phyloP scores from a whole-genome alignment of 768 basidiomycete species.

The Butyriboletus loyo region DNA sequence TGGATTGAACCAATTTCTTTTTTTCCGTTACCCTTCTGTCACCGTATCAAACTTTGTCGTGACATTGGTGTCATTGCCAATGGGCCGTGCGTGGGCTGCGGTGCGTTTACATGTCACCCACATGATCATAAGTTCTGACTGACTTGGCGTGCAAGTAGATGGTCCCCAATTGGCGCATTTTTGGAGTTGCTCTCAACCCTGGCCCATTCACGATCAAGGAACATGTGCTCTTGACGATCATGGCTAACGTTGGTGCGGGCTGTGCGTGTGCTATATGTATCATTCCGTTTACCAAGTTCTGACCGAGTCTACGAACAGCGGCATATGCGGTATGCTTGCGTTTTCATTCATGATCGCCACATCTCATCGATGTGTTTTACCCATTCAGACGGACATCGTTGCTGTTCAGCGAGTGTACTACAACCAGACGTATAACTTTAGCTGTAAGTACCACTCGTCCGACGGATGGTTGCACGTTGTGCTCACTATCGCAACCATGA shows the following conservation, averaged over 20 bases:
- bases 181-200: constrained; percentile 65
- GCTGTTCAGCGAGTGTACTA: constrained; percentile 75
- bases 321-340: constrained; percentile 43
- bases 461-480: not conserved
- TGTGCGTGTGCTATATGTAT: constrained; percentile 15
- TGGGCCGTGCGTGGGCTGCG: constrained; percentile 63
- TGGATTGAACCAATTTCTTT: constrained; percentile 79
- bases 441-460: constrained; percentile 31
- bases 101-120: constrained; percentile 10
- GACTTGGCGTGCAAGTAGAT: constrained; percentile 25
- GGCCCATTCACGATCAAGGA: constrained; percentile 79
- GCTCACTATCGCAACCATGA: not conserved
- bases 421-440: constrained; percentile 52
- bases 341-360: not conserved
- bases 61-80: constrained; percentile 65
- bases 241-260: constrained; percentile 48
- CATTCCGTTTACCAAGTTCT: not conserved
- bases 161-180: constrained; percentile 49
- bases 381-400: constrained; percentile 56
- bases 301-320: constrained; percentile 20
- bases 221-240: constrained; percentile 65
- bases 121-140: not conserved
- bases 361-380: not conserved
- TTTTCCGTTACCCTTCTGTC: constrained; percentile 60
- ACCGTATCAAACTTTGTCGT: constrained; percentile 52